phyloP scores from a whole-genome alignment of 176 grass and related monocot genomes.

The Musa acuminata region DNA sequence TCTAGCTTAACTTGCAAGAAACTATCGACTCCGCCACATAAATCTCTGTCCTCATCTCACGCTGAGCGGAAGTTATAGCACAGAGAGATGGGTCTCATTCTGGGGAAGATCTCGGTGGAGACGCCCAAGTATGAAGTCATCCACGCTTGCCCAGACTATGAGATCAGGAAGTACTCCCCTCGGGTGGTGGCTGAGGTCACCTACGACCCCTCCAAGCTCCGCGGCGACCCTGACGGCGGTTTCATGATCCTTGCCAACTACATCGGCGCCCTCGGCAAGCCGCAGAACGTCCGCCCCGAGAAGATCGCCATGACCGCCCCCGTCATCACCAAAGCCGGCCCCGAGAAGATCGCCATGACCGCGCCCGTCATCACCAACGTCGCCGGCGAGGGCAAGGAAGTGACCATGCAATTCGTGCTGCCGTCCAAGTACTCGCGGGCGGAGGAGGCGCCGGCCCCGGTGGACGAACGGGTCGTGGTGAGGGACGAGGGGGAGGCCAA shows the following conservation, averaged over 20 bases:
- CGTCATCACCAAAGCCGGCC: conserved; percentile 41
- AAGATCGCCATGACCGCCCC: conserved; percentile 79
- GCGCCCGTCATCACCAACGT: conserved; percentile 43
- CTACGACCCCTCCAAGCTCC: conserved; percentile 61
- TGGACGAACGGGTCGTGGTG: conserved; percentile 68
- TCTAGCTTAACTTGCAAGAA: neutral
- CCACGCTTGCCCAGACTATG: conserved; percentile 62
- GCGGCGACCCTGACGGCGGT: conserved; percentile 55
- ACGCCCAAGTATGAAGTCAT: conserved; percentile 80
- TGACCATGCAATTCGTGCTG: conserved; percentile 83
- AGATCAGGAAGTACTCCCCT: conserved; percentile 69
- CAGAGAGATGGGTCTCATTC: conserved; percentile 52
- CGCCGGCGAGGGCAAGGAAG: conserved; percentile 21
- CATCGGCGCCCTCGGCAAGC: conserved; percentile 76
- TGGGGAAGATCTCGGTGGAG: conserved; percentile 84
- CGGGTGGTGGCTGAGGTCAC: conserved; percentile 69
- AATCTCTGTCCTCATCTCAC: neutral
- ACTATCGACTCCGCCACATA: neutral
- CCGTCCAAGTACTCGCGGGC: conserved; percentile 58
- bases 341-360: conserved; percentile 60
- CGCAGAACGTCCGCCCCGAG: conserved; percentile 70
- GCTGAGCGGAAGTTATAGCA: no score
- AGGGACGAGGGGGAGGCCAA: conserved; percentile 51
- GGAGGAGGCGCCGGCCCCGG: conserved; percentile 66
- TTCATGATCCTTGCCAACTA: conserved; percentile 75